phyloP scores from a whole-genome alignment of 768 basidiomycete species.

The Pleurotus djamor region DNA sequence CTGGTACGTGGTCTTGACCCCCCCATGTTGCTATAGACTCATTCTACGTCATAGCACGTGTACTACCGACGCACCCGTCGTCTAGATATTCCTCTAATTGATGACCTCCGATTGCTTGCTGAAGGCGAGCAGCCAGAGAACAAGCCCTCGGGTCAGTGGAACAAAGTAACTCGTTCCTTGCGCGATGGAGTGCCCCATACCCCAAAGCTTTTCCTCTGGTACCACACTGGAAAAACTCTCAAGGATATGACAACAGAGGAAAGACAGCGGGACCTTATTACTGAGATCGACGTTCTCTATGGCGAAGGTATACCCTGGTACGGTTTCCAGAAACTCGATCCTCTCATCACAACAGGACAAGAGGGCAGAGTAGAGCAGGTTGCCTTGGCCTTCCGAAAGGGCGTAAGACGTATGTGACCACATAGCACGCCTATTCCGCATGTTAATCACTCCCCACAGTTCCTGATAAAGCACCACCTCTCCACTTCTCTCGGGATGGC shows the following conservation, averaged over 20 bases:
- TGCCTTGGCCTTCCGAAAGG: constrained; percentile 66
- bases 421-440: not conserved
- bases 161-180: constrained; percentile 57
- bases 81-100: constrained; percentile 77
- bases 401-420: constrained; percentile 61
- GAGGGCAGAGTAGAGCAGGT: constrained; percentile 46
- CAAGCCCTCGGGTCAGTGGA: constrained; percentile 49
- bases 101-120: constrained; percentile 64
- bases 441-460: constrained; percentile 30
- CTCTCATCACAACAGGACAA: constrained; percentile 47
- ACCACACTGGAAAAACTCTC: constrained; percentile 64
- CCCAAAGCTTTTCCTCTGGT: constrained; percentile 75
- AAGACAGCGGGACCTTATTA: constrained; percentile 60
- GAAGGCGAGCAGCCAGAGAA: constrained; percentile 45
- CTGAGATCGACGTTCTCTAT: constrained; percentile 89
- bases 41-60: constrained; percentile 38
- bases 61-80: constrained; percentile 87
- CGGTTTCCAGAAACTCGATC: constrained; percentile 76
- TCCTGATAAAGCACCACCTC: constrained; percentile 69
- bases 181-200: constrained; percentile 59
- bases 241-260: constrained; percentile 59
- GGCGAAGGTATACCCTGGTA: constrained; percentile 86
- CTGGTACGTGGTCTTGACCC: constrained; percentile 40
- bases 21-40: not conserved
- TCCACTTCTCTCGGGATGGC: constrained; percentile 82